Evolutionary conservation across 2,329 filamentous ascomycete species (phyloP), one percentile per base, ranked within the genome.

Genomic region (Aureobasidium sp.): DNA sequence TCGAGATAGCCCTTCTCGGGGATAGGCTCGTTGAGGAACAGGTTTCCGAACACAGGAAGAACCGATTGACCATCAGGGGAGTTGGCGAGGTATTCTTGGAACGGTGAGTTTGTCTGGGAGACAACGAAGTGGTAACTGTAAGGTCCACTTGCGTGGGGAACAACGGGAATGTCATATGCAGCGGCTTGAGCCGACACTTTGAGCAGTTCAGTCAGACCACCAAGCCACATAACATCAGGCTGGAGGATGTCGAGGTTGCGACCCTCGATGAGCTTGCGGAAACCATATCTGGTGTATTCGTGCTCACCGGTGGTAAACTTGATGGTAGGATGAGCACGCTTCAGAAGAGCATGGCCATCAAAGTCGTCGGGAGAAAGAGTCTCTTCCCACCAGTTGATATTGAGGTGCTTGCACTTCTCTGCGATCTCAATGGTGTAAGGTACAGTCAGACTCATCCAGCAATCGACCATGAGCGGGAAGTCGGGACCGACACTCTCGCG

Each of bases 341-440:
- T 97, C 78, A 97, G 86, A 73, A 91, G 85, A 67, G 86, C 88
- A 70, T 95, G 95, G 62, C 92, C 92, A 70, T 96, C 92, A 52
- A 89, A 90, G 78, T 97, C 92, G 75, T 97, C 92, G 12, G 92
- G 92, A 34, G 87, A 89, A 65, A 97, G 79, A 67, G 91, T 95
- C 79, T 97, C 92, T 78, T 97, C 92, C 91, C 91, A 96, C 92
- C 92, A 97, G 79, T 96, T 92, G 73, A 97, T 92, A 75, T 93
- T 84, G 67, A 96, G 83, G 68, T 92, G 86, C 69, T 90, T 84
- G 72, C 88, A 91, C 57, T 87, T 88, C 77, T 92, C 89, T 64
- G 89, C 92, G 27, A 97, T 82, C 75, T 96, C 88, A 68, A 97
- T 96, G 4, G 90, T 96, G 78, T 97, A 97, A 1, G 89, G 79